Percentiles rank a stretch among this genome's conserved stretches.
phyloP scores from a whole-genome alignment of 305 asterid species.

The Ajuga reptans region DNA sequence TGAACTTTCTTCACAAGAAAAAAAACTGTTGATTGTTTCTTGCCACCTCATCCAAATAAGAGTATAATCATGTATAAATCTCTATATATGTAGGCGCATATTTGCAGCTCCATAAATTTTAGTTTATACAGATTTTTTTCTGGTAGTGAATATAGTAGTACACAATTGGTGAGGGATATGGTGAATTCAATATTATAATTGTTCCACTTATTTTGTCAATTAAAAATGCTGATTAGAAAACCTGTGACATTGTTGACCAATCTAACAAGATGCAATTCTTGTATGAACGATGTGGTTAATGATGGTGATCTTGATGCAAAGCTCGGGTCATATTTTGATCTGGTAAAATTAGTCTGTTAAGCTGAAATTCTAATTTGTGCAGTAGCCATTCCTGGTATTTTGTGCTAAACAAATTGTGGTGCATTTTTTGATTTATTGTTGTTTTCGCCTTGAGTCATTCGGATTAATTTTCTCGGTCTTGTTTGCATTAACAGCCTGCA shows the following conservation, averaged over 20 bases:
- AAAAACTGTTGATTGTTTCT: too few relatives aligned
- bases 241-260: neutral
- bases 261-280: neutral
- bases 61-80: neutral
- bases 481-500: conserved; percentile 29
- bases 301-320: neutral
- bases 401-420: neutral
- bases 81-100: neutral
- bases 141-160: neutral
- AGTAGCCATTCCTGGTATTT: neutral
- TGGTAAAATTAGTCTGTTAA: neutral
- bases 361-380: neutral
- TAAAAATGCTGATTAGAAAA: neutral
- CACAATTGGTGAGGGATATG: neutral
- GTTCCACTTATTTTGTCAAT: neutral
- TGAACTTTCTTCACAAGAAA: neutral
- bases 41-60: too few relatives aligned
- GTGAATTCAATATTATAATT: neutral
- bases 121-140: neutral
- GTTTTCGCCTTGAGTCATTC: neutral
- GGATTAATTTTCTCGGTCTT: conserved; percentile 1
- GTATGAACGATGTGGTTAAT: neutral
- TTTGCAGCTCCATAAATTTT: neutral
- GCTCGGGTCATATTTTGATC: neutral
- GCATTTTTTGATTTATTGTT: neutral